Percentiles rank a stretch among this genome's conserved stretches.
phyloP scores from a whole-genome alignment of 331 rosid species.

The Rosa hybrid region DNA sequence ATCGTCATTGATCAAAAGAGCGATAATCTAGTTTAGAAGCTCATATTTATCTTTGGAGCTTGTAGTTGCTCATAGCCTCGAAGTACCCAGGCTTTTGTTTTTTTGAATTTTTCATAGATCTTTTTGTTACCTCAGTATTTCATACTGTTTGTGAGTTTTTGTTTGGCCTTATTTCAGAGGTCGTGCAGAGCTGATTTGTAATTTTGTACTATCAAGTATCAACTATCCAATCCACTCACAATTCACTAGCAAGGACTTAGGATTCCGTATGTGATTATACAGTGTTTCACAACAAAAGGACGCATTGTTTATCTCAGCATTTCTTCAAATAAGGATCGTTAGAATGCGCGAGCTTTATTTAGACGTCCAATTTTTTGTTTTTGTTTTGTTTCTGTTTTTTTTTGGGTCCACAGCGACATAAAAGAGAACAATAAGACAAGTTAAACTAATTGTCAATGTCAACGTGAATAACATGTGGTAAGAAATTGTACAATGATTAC shows the following conservation, averaged over 20 bases:
- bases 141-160: not conserved
- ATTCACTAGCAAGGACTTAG: not conserved
- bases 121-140: not conserved
- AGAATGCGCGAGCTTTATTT: not conserved
- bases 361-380: not conserved
- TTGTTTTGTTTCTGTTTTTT: not conserved
- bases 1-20: constrained; percentile 3
- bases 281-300: not conserved
- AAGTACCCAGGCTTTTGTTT: not conserved
- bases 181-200: not conserved
- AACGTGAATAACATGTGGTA: not conserved
- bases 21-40: constrained; percentile 28
- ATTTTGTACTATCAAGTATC: not conserved
- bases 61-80: constrained; percentile 1
- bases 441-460: not conserved
- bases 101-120: not conserved
- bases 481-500: not conserved
- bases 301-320: not conserved
- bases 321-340: not conserved
- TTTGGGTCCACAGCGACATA: not conserved
- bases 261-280: not conserved
- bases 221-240: not conserved
- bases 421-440: not conserved
- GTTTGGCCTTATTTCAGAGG: not conserved
- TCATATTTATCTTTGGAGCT: constrained; percentile 7